Evolutionary conservation across 129 eudicot species (phyloP), one percentile per base, ranked within the genome.

Genomic region (Arctium minus): DNA sequence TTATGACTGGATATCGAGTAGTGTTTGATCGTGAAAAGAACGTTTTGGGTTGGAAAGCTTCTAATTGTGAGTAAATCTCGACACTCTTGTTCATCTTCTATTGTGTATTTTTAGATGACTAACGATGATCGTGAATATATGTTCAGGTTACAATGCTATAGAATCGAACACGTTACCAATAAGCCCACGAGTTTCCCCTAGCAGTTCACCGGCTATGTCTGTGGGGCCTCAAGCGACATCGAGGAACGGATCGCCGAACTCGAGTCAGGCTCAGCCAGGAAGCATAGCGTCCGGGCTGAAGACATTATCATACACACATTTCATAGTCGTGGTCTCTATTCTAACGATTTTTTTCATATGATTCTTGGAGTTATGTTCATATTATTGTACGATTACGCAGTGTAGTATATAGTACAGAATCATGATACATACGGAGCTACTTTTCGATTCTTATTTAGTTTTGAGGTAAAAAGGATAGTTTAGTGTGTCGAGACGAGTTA

Each of bases 1-100:
- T 95, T 82, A 92, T 94, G 98, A 90, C 97, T 56, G 96, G 98
- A 65, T 93, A 93, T 53, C 92, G 91, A 48, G 74, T 96, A 15
- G 92, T 96, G 72, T 96, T 96, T 76, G 94, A 96, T 84, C 97
- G 94, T 17, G 99, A 96, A 82, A 92, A 88, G 84, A 93, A 83
- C 86, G 85, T 88, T 50, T 76, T 96, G 89, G 99, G 99, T 56
- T 96, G 99, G 98, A 88, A 87, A 82, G 90, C 87, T 72, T 89
- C 97, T 5, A 76, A 90, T 72, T 96, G 98, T 96, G 50, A 93
- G 99, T 88, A 73, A 71, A 27, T 79, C 40, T 77, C 48, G 1
- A 73, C 76, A 2, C 18, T 4, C 13, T 11, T 46, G 3, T 48
- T 53, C 35, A 40, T 35, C 17, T 32, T 32, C 7, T 11, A n/a